Base-by-base conservation (phyloP, 2,329 filamentous ascomycete genomes). In the Claviceps capensis region DNA sequence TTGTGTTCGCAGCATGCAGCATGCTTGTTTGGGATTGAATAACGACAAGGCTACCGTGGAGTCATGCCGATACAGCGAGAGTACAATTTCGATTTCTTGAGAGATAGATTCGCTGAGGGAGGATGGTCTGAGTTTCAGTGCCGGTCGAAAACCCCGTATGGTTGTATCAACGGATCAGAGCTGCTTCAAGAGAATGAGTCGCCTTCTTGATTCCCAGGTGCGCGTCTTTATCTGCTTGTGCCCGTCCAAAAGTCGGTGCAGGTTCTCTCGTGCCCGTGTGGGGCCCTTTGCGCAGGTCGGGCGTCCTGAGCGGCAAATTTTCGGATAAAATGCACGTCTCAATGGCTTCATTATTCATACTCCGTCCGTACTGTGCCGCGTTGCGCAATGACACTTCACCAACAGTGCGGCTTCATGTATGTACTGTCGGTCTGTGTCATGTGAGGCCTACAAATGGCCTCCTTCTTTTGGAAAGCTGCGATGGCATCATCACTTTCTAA, bases 221-320 rank as follows among this genome's bases (percentile, higher is more conserved):
- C 67, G 65, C 65, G 66, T 65, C 67, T 67, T 67, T 68, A 65
- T 63, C 57, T 60, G 63, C 60, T 61, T 61, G 60, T 63, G 65
- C 62, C 60, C 62, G 65, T 62, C 60, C 60, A 66, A 69, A 69
- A 64, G 23, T 69, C 65, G 67, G 65, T 67, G 65, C 65, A 64
- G 63, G 19, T 62, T 67, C 50, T 55, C 53, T 43, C 59, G 61
- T 66, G 61, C 60, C 62, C 54, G 63, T 67, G 67, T 69, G 67
- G 66, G 65, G 67, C 5, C 22, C 17, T 47, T 45, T 50, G 46
- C 26, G 44, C 13, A 44, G 41, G 38, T 48, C 47, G 54, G 52
- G 53, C 50, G 49, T 53, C 54, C 42, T 37, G 54, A 60, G 59
- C 62, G 61, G 61, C 49, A 57, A 58, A 64, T 61, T 55, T 56